These are phyloP conservation scores for Magnaporthiopsis poae DNA, from an alignment of 2,329 filamentous ascomycete species.

Conservation along the genomic window DNA sequence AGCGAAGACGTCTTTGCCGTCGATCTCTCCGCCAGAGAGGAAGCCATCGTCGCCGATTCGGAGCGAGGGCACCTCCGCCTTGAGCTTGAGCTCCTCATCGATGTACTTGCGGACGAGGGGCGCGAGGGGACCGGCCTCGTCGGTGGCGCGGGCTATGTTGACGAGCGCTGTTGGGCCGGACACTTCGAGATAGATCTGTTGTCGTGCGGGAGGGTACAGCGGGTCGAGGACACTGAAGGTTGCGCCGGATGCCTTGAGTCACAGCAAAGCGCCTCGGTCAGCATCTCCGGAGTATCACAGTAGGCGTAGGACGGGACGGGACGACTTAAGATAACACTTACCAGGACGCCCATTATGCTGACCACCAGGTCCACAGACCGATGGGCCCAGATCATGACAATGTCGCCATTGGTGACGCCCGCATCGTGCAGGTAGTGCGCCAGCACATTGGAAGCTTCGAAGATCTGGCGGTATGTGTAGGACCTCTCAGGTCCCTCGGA, in stretches of 20 bases:
- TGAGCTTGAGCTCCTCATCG: conserved; percentile 59
- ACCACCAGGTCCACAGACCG: conserved; percentile 58
- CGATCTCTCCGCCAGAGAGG: conserved; percentile 56
- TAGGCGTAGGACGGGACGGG: neutral
- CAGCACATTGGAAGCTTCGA: conserved; percentile 71
- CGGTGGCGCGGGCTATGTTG: conserved; percentile 60
- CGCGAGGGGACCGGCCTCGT: conserved; percentile 49
- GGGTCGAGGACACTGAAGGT: conserved; percentile 66
- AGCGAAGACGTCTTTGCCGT: conserved; percentile 59
- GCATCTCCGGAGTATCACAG: neutral
- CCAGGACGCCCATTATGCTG: conserved; percentile 68
- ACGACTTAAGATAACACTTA: conserved; percentile 16
- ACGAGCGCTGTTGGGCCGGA: conserved; percentile 64
- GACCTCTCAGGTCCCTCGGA: conserved; percentile 45
- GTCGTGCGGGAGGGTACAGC: conserved; percentile 68
- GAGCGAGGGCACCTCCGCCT: conserved; percentile 65
- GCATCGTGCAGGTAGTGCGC: conserved; percentile 68
- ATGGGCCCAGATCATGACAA: conserved; percentile 87
- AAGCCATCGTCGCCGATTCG: conserved; percentile 60
- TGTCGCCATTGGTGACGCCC: conserved; percentile 69
- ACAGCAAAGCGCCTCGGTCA: conserved; percentile 40
- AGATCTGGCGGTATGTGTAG: conserved; percentile 80
- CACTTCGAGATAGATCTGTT: conserved; percentile 75
- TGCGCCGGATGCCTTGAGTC: conserved; percentile 47
- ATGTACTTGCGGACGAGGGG: conserved; percentile 53